Base-by-base conservation (phyloP, 768 basidiomycete species). In the Mycena sanguinolenta region DNA sequence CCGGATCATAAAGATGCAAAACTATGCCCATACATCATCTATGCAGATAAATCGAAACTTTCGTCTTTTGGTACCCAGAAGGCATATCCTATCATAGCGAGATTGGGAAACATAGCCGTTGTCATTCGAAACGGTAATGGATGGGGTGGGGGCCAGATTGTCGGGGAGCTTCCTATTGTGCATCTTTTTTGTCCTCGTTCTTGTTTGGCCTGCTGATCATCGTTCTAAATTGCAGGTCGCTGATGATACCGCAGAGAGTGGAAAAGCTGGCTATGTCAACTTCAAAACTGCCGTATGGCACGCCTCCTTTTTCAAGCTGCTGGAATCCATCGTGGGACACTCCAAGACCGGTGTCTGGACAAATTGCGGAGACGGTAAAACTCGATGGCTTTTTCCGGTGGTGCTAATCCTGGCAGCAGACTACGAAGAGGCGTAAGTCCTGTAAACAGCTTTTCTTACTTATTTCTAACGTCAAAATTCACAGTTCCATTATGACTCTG, bases 261-360 rank as follows among this genome's bases (percentile, higher is more conserved):
- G 10, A 4, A 34, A 34, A 34, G 6, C 32, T 5, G 32, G 52
- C 0, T 84, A 74, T 59, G 76, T 78, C 0, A 79, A 76, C 3
- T 75, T 82, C 66, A 84, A 85, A 46, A 73, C 65, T 1, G 74
- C 76, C 0, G 74, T 85, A 3, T 85, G 84, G 82, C 85, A 86
- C 50, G 52, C 76, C n/a, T 69, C 79, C 0, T 81, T 85, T 28
- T 12, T 38, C 0, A 69, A 77, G n/a, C 63, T 85, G 1, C 71
- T 86, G 9, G 70, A 79, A 13, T 73, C 67, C 14, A 70, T 84
- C 0, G 50, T 65, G 12, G 0, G 17, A 1, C 58, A 73, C 19
- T 74, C 78, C 0, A 38, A 68, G 8, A 74, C 60, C 3, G 83
- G 84, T 1, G 66, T 38, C 8, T 50, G 49, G 21, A 58, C 74